These are phyloP conservation scores for Coemansia sp. DNA, from an alignment of 192 early-diverging fungal genomes.

Conservation along the genomic window DNA sequence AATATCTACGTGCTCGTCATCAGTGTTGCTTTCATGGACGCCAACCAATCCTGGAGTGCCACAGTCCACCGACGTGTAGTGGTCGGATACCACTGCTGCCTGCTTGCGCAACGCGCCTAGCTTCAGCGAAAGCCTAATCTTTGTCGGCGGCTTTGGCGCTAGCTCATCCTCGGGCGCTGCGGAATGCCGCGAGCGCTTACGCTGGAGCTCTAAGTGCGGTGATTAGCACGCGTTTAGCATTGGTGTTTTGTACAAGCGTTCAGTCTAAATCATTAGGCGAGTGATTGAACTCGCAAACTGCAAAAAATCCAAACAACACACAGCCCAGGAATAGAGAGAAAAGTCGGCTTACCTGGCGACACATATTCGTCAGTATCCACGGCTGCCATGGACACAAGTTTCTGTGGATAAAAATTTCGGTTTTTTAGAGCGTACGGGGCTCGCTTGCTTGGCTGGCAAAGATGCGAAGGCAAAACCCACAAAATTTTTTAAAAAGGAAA, in stretches of 20 bases:
- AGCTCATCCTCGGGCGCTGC: background rate
- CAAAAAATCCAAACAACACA: too few species aligned
- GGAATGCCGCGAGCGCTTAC: background rate
- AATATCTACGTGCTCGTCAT: slow-evolving; percentile 2
- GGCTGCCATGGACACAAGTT: slow-evolving; percentile 2
- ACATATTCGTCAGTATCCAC: slow-evolving; percentile 8
- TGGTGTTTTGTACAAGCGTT: too few species aligned
- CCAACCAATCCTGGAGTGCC: background rate
- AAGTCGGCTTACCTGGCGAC: slow-evolving; percentile 2
- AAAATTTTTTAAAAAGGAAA: background rate
- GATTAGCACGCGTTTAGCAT: too few species aligned
- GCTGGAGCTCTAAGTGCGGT: background rate
- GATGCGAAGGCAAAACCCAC: background rate
- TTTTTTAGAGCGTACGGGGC: background rate
- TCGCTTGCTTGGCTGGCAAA: too few species aligned
- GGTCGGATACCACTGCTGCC: background rate
- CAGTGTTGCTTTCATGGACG: background rate
- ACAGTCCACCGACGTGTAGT: background rate
- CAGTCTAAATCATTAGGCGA: too few species aligned
- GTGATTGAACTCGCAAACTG: too few species aligned
- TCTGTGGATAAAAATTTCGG: background rate
- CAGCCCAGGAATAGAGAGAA: too few species aligned
- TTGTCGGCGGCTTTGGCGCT: slow-evolving; percentile 5
- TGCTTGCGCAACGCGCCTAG: slow-evolving; percentile 22
- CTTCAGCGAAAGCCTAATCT: slow-evolving; percentile 47